Base-by-base conservation (phyloP, 108 stramenopile species). In the Conticribra weissflogii region DNA sequence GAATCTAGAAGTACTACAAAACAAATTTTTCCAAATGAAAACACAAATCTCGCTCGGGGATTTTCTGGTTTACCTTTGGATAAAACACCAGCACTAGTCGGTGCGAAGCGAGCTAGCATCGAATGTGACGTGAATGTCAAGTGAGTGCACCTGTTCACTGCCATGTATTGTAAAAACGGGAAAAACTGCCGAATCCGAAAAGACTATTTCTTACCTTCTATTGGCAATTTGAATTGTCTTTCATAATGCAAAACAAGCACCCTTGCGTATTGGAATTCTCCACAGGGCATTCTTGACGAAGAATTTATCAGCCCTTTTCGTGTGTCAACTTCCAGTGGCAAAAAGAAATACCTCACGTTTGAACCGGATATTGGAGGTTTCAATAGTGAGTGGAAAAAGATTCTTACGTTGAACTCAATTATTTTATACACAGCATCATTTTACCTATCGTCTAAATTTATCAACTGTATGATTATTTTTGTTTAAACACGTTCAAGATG, bases 241-340 rank as follows among this genome's bases (percentile, higher is more conserved):
- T n/a, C n/a, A n/a, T n/a, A n/a, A n/a, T n/a, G n/a, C n/a, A n/a
- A n/a, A n/a, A n/a, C n/a, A n/a, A 85, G 88, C 58, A 61, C 79
- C 29, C 61, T 91, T 50, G 93, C 76, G 1, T 94, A 94, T 50
- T 94, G 93, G 93, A 90, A 94, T 59, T 84, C 86, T 48, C 89
- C 88, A 9, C 88, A 88, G 58, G 87, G 87, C 47, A 83, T 54
- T 12, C 63, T 80, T 23, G 88, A 94, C 45, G 71, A 72, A 59
- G 66, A 81, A 30, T 91, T 86, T 64, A 46, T 67, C n/a, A 83
- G 75, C 68, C 91, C 91, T 9, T 92, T 89, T 67, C 59, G 66
- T 53, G 79, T 80, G 0, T 29, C 61, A 28, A 3, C 54, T 30
- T 1, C 49, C 1, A 41, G 52, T 8, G 79, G 79, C 14, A 72